Evolutionary conservation across 2,329 filamentous ascomycete genomes (phyloP).

Genomic region (Furcasterigmium furcatum): DNA sequence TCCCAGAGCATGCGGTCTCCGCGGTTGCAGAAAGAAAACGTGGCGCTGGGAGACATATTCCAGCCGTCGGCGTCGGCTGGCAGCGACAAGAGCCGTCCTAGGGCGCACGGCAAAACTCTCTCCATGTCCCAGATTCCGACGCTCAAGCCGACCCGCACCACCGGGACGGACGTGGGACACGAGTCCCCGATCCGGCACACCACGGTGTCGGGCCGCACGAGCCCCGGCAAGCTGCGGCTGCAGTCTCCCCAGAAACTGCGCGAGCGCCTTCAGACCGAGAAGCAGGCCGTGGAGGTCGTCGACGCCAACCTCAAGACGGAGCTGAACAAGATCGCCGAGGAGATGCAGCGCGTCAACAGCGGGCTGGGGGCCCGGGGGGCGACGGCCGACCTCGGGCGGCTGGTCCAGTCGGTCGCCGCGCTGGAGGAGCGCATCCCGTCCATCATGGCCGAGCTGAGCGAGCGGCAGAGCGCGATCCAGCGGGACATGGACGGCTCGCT

Average conservation of each 20-base stretch:
- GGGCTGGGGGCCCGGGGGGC: conserved; percentile 28
- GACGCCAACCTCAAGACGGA: conserved; percentile 72
- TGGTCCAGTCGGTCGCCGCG: conserved; percentile 56
- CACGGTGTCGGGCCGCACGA: conserved; percentile 32
- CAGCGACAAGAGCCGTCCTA: conserved; percentile 1
- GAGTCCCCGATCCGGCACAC: conserved; percentile 21
- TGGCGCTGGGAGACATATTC: conserved; percentile 12
- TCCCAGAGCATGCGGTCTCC: conserved; percentile 35
- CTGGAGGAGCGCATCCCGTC: conserved; percentile 66
- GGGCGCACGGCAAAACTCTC: conserved; percentile 45
- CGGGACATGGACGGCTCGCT: conserved; percentile 70
- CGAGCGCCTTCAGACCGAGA: conserved; percentile 81
- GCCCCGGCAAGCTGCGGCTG: conserved; percentile 56
- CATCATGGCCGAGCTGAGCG: conserved; percentile 55
- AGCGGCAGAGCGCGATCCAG: conserved; percentile 61
- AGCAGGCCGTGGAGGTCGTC: conserved; percentile 66
- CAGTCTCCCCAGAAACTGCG: conserved; percentile 74
- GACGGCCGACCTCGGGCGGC: conserved; percentile 41
- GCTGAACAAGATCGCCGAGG: conserved; percentile 74
- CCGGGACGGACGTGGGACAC: conserved; percentile 9
- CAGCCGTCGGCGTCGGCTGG: conserved; percentile 4
- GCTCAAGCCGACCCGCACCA: conserved; percentile 36
- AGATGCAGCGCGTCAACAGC: conserved; percentile 61
- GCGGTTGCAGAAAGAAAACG: conserved; percentile 46
- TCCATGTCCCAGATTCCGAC: conserved; percentile 54